These are phyloP conservation scores for Ophiostoma piceae DNA, from an alignment of 2,329 filamentous ascomycete species.

Conservation along the genomic window DNA sequence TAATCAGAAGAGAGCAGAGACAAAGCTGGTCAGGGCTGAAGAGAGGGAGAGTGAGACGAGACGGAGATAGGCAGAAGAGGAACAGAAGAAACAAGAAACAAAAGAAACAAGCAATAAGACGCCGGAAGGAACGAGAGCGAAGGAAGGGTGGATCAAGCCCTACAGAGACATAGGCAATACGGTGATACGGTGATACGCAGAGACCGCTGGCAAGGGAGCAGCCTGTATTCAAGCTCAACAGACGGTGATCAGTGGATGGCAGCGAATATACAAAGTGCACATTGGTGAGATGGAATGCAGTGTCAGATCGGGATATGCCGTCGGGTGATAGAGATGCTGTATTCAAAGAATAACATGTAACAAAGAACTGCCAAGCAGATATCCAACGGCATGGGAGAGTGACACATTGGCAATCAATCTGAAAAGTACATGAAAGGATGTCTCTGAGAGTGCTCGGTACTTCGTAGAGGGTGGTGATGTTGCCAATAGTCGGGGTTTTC, in stretches of 20 bases:
- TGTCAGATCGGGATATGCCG: slow-evolving; percentile 8
- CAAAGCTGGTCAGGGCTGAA: neutral
- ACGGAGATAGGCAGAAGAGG: neutral
- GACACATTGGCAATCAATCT: neutral
- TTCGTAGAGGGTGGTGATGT: neutral
- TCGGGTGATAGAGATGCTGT: neutral
- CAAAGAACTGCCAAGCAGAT: neutral
- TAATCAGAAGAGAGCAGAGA: neutral
- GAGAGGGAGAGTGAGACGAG: slow-evolving; percentile 15
- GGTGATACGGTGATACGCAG: neutral
- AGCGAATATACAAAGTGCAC: neutral
- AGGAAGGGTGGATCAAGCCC: neutral
- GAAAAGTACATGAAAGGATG: neutral
- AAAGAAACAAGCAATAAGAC: neutral
- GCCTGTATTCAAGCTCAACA: neutral
- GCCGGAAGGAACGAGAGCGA: neutral
- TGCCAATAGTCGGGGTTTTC: neutral
- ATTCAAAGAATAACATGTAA: neutral
- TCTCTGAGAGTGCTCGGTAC: no score
- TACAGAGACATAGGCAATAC: neutral
- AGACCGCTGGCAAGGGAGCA: neutral
- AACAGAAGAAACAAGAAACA: neutral
- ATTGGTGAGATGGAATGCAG: neutral
- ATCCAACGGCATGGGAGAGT: neutral
- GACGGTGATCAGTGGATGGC: no score